Evolutionary conservation across 2,329 filamentous ascomycete species (phyloP), one percentile per base, ranked within the genome.

Genomic region (Myriosclerotinia curreyana): DNA sequence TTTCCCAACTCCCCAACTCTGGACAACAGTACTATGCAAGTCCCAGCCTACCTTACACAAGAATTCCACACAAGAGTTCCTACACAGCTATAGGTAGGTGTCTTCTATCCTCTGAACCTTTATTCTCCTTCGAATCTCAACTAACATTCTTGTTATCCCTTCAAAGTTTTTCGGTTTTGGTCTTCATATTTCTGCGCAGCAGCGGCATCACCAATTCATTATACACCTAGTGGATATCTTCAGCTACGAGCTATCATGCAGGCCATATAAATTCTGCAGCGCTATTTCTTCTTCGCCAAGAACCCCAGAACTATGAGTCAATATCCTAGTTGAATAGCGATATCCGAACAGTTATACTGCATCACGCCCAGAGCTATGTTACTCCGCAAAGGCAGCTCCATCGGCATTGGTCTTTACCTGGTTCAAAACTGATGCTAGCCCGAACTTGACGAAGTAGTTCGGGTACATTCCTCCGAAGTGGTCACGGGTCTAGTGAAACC

Each of bases 351-450:
- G 5, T 9, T 54, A 38, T 51, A 44, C 5, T 40, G 22, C n/a
- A 55, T 55, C 54, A 34, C 50, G 49, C 42, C 31, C 20, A 38
- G 53, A 25, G 53, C 61, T 59, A 34, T 52, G 34, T 59, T 48
- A 59, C 44, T 59, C 22, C 22, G 25, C 28, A 22, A 62, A 48
- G 34, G 28, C 15, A 58, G 53, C 52, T 42, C 52, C 44, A 22
- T 59, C 44, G 8, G 3, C 50, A 46, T 17, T 6, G 12, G 12
- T 36, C 12, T 62, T 65, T 64, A 28, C 34, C 22, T 31, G 9
- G 25, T 49, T 28, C n/a, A 6, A 40, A 49, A 42, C 38, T n/a
- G 28, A 49, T 42, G 31, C 28, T 59, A 36, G 36, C 60, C 46
- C 53, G 38, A 58, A 28, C 38, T 15, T 48, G 20, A 44, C 25